Evolutionary conservation across 768 basidiomycete genomes (phyloP), one percentile per base, ranked within the genome.

Genomic region (Suillus decipiens): DNA sequence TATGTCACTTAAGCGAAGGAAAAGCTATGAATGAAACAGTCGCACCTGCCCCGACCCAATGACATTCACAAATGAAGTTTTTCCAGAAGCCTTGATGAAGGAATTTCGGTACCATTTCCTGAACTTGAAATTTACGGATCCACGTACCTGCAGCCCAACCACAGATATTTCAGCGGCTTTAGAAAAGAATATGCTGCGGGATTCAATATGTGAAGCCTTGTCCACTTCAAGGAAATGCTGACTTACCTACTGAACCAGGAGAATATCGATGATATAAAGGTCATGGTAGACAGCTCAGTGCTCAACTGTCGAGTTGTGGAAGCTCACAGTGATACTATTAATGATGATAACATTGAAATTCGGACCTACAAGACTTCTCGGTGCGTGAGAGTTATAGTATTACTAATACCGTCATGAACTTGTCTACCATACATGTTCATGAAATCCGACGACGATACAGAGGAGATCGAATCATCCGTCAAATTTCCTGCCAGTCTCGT

Each of bases 31-130:
- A 37, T 10, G 5, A 5, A 17, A 39, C 9, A 37, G 15, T 24
- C 76, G 67, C 59, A 88, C 90, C 79, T 92, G 90, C 68, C 90
- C 90, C n/a, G 88, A 90, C 5, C 90, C 90, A 24, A 97, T 86
- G 12, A 96, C 91, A 72, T 96, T 95, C 34, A 96, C 93, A 60
- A 97, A 92, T 11, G 93, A 95, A 3, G 95, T 96, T 80, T 97
- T 96, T 51, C 95, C 95, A 3, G 93, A 95, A 3, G 95, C 93
- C 93, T 96, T 54, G 31, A 7, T 34, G 19, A 42, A 37, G 1
- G 14, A 19, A 10, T 17, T 19, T 37, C 34, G 12, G 64, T 39
- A 24, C 19, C 39, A 34, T 57, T 28, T 41, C 41, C n/a, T 55
- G 59, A 41, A 61, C 48, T 43, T 36, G 50, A 43, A 34, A 9